These are phyloP conservation scores for Nemania abortiva DNA, from an alignment of 2,329 filamentous ascomycete species.

Conservation along the genomic window DNA sequence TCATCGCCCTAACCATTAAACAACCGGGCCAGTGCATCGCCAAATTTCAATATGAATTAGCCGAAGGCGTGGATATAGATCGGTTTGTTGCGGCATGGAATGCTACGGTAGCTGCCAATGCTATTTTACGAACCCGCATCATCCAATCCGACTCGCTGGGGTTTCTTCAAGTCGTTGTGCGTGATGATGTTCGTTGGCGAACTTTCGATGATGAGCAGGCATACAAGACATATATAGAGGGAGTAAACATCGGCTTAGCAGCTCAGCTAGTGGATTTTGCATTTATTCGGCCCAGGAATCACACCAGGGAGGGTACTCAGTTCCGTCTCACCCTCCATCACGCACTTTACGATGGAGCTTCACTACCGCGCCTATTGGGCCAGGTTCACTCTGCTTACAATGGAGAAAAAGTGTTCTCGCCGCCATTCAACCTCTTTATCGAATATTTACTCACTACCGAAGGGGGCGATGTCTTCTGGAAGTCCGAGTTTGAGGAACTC, in stretches of 20 bases:
- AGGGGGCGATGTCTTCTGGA: slow-evolving; percentile 21
- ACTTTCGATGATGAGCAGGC: slow-evolving; percentile 9
- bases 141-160: slow-evolving; percentile 8
- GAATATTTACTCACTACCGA: slow-evolving; percentile 9
- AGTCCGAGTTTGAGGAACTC: slow-evolving; percentile 17
- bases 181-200: slow-evolving; percentile 3
- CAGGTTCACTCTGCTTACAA: slow-evolving; percentile 26
- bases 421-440: slow-evolving; percentile 20
- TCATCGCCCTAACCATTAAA: slow-evolving; percentile 14
- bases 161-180: slow-evolving; percentile 15
- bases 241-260: slow-evolving; percentile 8
- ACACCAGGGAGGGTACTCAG: background rate
- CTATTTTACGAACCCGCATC: slow-evolving; percentile 28
- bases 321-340: slow-evolving; percentile 24
- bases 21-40: slow-evolving; percentile 16
- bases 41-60: background rate
- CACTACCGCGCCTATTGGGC: slow-evolving; percentile 14
- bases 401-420: background rate
- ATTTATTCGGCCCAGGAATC: background rate
- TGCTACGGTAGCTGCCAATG: background rate
- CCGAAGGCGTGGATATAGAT: background rate
- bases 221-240: background rate
- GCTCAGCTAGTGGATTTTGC: slow-evolving; percentile 6
- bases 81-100: slow-evolving; percentile 21
- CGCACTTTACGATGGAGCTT: slow-evolving; percentile 23